Evolutionary conservation across 2,329 filamentous ascomycete species (phyloP).

Genomic region (Aspergillus quadrilineatus): DNA sequence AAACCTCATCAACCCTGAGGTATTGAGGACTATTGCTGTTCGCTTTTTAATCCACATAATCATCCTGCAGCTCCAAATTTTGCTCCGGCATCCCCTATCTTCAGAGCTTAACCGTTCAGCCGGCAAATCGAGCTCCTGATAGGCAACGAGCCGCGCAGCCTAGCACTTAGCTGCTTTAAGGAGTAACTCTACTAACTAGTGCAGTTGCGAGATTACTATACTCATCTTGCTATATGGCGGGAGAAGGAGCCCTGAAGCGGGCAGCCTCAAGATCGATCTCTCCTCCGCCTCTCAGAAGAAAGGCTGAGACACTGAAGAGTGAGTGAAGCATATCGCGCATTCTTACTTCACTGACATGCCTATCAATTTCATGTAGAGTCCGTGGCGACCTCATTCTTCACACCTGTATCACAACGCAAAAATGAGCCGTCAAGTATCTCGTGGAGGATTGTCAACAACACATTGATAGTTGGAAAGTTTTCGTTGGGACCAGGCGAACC

Average conservation of each 20-base stretch:
- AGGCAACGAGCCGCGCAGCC: no score
- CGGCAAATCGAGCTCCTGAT: no score
- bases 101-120: no score
- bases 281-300: constrained; percentile 58
- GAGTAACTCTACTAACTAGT: no score
- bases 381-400: constrained; percentile 83
- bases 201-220: background rate
- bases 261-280: constrained; percentile 50
- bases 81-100: no score
- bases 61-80: no score
- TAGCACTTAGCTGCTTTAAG: no score
- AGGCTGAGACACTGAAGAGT: constrained; percentile 57
- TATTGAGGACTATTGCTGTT: background rate
- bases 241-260: constrained; percentile 34
- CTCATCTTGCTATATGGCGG: constrained; percentile 24
- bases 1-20: background rate
- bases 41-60: no score
- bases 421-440: constrained; percentile 62
- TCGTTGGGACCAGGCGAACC: constrained; percentile 28
- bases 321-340: constrained; percentile 14
- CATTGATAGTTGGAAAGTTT: constrained; percentile 75
- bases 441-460: constrained; percentile 68
- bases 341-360: background rate
- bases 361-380: constrained; percentile 26
- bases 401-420: constrained; percentile 77